These are phyloP conservation scores for Fusarium camptoceras DNA, from an alignment of 2,329 filamentous ascomycete genomes.

Conservation along the genomic window DNA sequence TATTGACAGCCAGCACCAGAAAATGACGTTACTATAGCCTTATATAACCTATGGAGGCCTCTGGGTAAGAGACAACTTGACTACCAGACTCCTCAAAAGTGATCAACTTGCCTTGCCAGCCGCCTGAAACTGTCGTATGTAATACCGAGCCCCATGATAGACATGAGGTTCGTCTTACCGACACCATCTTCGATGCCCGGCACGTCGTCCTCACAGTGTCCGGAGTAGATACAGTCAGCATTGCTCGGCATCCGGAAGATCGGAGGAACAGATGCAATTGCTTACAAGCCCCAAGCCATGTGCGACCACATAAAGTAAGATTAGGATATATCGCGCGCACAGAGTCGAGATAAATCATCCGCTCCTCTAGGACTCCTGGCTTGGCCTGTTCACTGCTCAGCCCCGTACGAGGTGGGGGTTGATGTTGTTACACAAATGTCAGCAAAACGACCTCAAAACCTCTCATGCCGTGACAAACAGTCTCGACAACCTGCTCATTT, in stretches of 20 bases:
- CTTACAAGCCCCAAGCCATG: not conserved
- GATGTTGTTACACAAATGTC: not conserved
- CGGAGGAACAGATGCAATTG: not conserved
- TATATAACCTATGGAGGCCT: not conserved
- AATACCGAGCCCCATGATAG: not conserved
- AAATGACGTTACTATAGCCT: not conserved
- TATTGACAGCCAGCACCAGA: not conserved
- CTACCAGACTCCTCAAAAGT: not conserved
- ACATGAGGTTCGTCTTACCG: not conserved
- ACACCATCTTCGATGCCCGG: not conserved
- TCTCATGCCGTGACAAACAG: not conserved
- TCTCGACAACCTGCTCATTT: not conserved
- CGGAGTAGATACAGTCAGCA: not conserved
- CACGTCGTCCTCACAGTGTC: not conserved
- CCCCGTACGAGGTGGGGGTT: not conserved
- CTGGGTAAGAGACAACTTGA: fast-evolving
- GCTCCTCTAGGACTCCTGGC: not conserved
- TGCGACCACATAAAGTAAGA: not conserved
- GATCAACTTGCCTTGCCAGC: fast-evolving
- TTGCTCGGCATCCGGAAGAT: not conserved
- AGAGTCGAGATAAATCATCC: not conserved
- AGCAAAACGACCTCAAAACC: conserved; percentile 11
- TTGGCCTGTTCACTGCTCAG: not conserved
- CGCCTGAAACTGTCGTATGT: not conserved
- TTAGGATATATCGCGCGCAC: too few relatives aligned